These are phyloP conservation scores for Melaleuca quinquenervia DNA, from an alignment of 345 rosid genomes.

Conservation along the genomic window DNA sequence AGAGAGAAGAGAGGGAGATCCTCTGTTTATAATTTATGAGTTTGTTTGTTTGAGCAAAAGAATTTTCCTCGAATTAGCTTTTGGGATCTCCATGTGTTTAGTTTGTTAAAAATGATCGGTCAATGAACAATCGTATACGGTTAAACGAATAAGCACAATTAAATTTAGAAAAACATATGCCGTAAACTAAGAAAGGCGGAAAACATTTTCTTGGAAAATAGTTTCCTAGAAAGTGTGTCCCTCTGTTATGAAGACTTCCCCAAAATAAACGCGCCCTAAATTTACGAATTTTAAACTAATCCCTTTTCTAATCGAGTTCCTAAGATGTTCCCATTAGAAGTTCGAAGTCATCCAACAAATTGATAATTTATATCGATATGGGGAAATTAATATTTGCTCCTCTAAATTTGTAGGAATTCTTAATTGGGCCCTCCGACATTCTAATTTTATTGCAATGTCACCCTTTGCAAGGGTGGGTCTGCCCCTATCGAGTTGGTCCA, in stretches of 20 bases:
- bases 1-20: not conserved
- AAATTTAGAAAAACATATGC: not conserved
- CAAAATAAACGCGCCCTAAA: not conserved
- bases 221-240: not conserved
- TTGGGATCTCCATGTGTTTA: accelerated
- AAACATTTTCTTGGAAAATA: not conserved
- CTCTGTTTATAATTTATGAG: not conserved
- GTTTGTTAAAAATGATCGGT: not conserved
- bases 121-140: not conserved
- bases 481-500: too few species aligned
- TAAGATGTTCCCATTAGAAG: not conserved
- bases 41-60: not conserved
- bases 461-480: too few species aligned
- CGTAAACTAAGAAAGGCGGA: not conserved
- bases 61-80: not conserved
- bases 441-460: too few species aligned
- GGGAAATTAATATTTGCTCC: not conserved
- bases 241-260: not conserved
- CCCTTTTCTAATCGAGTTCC: not conserved
- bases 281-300: not conserved
- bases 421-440: not conserved
- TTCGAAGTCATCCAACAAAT: not conserved
- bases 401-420: not conserved
- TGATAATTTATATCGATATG: not conserved
- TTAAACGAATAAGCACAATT: not conserved